Percentiles rank a stretch among this genome's conserved stretches.
Conservation (phyloP, 2,329 filamentous ascomycete genomes). For the Colletotrichum cuscutae region DNA sequence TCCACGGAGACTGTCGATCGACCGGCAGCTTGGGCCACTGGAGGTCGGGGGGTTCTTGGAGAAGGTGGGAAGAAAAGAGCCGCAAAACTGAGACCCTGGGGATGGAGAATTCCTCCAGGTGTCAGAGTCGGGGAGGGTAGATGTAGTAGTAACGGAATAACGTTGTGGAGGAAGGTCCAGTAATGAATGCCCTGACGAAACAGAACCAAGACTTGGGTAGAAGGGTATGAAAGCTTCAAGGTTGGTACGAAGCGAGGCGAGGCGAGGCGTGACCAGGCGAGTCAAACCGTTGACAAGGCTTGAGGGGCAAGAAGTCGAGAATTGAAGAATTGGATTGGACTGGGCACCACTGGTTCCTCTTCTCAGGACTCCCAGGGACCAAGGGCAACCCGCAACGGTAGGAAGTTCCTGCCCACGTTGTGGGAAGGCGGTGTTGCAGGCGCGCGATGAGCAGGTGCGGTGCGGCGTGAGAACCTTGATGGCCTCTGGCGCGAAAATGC, state of each 20-base stretch:
- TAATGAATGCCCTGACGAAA: slow-evolving; percentile 4
- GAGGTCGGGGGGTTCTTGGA: neutral
- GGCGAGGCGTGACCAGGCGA: slow-evolving; percentile 7
- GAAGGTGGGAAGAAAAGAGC: slow-evolving; percentile 17
- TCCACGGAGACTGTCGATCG: slow-evolving; percentile 7
- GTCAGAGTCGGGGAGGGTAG: slow-evolving; percentile 6
- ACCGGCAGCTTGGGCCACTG: slow-evolving; percentile 2
- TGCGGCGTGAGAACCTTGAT: slow-evolving; percentile 33
- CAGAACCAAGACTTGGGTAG: neutral
- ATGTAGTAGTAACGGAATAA: slow-evolving; percentile 11
- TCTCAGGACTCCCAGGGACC: neutral
- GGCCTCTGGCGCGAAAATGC: slow-evolving; percentile 32
- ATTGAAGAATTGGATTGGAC: neutral
- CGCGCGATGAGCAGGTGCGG: slow-evolving; percentile 24
- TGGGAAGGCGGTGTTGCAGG: slow-evolving; percentile 30
- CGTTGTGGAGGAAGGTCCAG: slow-evolving; percentile 5
- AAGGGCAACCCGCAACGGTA: slow-evolving; percentile 1
- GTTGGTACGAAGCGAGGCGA: neutral
- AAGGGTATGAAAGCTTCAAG: neutral
- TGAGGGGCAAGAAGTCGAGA: neutral
- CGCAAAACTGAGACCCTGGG: slow-evolving; percentile 21
- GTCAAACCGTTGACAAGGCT: slow-evolving; percentile 21
- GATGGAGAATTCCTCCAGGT: neutral
- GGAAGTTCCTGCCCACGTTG: neutral
- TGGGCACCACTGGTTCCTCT: neutral